Conservation (phyloP, 331 rosid species). For the Malus hybrid region DNA sequence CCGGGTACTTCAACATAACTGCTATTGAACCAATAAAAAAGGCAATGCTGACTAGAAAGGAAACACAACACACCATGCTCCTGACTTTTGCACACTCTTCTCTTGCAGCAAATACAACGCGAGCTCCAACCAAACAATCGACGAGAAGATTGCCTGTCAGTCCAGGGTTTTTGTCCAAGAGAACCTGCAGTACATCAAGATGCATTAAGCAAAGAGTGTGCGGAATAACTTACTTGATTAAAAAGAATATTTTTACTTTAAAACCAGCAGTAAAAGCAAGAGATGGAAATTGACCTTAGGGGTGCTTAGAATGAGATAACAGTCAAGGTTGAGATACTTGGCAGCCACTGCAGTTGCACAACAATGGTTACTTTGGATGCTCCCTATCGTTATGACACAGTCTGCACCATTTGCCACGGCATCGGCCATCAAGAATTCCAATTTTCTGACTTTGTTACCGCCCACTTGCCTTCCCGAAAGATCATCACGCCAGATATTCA, state of each 20-base stretch:
- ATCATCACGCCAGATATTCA: constrained; percentile 69
- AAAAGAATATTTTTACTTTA: no score
- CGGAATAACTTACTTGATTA: background rate
- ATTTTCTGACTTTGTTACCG: constrained; percentile 83
- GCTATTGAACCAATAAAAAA: background rate
- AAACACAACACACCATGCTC: constrained; percentile 42
- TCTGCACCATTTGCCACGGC: constrained; percentile 76
- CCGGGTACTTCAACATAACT: background rate
- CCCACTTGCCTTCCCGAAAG: constrained; percentile 92
- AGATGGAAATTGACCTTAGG: constrained; percentile 40
- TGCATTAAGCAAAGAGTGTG: background rate
- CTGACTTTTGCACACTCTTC: constrained; percentile 70
- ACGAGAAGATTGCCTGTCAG: constrained; percentile 74
- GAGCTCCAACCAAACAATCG: constrained; percentile 86
- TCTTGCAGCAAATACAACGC: constrained; percentile 59
- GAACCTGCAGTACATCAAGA: constrained; percentile 19
- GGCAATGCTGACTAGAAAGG: no score
- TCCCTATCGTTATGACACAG: constrained; percentile 69
- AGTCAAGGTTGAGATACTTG: constrained; percentile 70
- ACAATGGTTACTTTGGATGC: constrained; percentile 94
- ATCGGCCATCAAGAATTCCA: constrained; percentile 91
- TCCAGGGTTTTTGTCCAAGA: constrained; percentile 76
- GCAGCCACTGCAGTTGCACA: constrained; percentile 97
- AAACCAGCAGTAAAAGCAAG: background rate
- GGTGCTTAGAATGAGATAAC: constrained; percentile 67